These are phyloP conservation scores for Tolypocladium tropicale DNA, from an alignment of 2,329 filamentous ascomycete genomes.

Conservation along the genomic window DNA sequence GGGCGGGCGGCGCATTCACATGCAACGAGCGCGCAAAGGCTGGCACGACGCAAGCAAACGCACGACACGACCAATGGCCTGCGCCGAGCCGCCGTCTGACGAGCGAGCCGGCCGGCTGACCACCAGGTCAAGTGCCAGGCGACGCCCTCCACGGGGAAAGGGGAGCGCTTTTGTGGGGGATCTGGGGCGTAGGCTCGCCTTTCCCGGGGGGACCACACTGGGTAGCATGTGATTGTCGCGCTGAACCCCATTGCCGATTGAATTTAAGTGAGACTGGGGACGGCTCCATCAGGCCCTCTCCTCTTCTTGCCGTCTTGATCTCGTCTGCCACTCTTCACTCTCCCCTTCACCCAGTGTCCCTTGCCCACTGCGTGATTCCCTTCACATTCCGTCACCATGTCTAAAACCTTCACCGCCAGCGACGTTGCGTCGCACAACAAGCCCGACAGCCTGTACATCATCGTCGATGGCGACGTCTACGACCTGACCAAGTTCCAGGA, in stretches of 20 bases:
- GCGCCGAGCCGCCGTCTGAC: background rate
- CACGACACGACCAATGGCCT: background rate
- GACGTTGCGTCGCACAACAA: slow-evolving; percentile 93
- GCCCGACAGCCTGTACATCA: slow-evolving; percentile 73
- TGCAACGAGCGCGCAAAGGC: background rate
- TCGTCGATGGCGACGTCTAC: slow-evolving; percentile 92
- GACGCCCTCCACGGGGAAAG: background rate
- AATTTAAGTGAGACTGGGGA: background rate
- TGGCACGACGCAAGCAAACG: too few relatives aligned
- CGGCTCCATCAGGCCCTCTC: background rate
- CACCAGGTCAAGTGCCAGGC: background rate
- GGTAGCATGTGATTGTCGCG: background rate
- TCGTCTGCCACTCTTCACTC: background rate
- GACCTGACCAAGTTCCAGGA: slow-evolving; percentile 85
- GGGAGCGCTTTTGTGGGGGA: background rate
- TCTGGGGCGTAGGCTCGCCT: background rate
- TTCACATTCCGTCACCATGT: slow-evolving; percentile 49
- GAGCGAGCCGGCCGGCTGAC: background rate
- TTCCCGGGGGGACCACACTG: background rate
- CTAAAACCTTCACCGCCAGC: slow-evolving; percentile 70
- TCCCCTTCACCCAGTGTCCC: background rate
- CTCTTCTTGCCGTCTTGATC: background rate
- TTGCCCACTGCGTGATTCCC: background rate
- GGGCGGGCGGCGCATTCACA: background rate
- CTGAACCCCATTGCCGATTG: background rate